Evolutionary conservation across 2,329 filamentous ascomycete genomes (phyloP).

Genomic region (Colletotrichum zoysiae): DNA sequence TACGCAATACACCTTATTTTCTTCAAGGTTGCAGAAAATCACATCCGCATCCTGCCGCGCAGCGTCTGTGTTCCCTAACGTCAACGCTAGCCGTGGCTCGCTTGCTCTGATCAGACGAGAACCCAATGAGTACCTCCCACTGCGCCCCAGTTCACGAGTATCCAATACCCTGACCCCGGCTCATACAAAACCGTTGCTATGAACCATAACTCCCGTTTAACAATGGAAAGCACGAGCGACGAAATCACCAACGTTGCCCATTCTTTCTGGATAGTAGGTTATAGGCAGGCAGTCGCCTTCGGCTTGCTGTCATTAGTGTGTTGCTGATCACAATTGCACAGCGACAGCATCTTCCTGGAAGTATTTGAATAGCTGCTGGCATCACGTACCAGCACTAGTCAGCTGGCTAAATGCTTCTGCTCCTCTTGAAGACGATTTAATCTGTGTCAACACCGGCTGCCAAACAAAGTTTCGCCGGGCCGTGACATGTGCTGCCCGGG

Average conservation of each 20-base stretch:
- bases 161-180: not conserved
- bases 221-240: not conserved
- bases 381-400: not conserved
- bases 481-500: not conserved
- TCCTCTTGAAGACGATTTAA: not conserved
- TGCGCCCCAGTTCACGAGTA: not conserved
- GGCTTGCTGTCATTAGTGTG: not conserved
- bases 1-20: not conserved
- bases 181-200: not conserved
- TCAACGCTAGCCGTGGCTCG: not conserved
- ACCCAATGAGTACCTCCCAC: constrained; percentile 2
- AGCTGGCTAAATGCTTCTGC: not conserved
- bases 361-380: not conserved
- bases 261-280: not conserved
- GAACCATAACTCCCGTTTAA: not conserved
- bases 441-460: not conserved
- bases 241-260: not conserved
- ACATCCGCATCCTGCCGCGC: constrained; percentile 6
- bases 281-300: not conserved
- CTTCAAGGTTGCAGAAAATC: not conserved
- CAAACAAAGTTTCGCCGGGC: not conserved
- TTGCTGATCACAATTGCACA: not conserved
- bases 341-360: not conserved
- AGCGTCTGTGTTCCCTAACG: constrained; percentile 1
- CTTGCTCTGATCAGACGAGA: constrained; percentile 12